Evolutionary conservation across 345 rosid species (phyloP), one percentile per base, ranked within the genome.

Genomic region (Draba incana): DNA sequence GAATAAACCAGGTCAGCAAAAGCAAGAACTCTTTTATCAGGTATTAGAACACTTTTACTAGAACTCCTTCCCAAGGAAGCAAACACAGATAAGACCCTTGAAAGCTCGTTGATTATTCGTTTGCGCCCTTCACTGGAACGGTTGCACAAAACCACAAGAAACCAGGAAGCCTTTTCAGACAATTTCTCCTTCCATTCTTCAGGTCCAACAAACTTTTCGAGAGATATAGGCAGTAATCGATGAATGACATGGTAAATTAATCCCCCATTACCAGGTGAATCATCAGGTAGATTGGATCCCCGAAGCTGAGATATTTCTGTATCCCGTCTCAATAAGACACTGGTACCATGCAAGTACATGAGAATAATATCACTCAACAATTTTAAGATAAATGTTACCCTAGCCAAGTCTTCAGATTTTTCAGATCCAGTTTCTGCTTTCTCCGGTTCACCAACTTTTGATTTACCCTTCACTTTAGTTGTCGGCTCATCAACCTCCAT

Each of bases 81-180:
- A 57, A 90, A 86, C 30, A 85, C 81, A 4, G 85, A 83, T 71
- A 93, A 82, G 59, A 89, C 88, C 78, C 84, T 88, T 59, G 85
- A 90, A 68, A 93, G 94, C 81, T 93, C 98, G 79, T 66, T 80
- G 76, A 88, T 77, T 49, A 93, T 89, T 69, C 98, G 75, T 78
- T 82, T 88, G 53, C 98, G 85, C 45, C 97, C 98, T 75, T 93
- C 98, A 80, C 86, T 79, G 30, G 97, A 93, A 69, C 98, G 92
- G 50, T 90, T 88, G 57, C 98, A 93, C 45, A 88, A 57, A 62
- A 87, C 96, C 50, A 93, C 97, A 70, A 93, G 75, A 81, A 93
- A 90, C 89, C 92, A 87, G 41, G 96, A 82, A 56, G 96, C 92
- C 69, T 87, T 93, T 80, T 85, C 98, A 63, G 98, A 88, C 80